Base-by-base conservation (phyloP, 179 eudicot species). In the Monotropa hypopitys region DNA sequence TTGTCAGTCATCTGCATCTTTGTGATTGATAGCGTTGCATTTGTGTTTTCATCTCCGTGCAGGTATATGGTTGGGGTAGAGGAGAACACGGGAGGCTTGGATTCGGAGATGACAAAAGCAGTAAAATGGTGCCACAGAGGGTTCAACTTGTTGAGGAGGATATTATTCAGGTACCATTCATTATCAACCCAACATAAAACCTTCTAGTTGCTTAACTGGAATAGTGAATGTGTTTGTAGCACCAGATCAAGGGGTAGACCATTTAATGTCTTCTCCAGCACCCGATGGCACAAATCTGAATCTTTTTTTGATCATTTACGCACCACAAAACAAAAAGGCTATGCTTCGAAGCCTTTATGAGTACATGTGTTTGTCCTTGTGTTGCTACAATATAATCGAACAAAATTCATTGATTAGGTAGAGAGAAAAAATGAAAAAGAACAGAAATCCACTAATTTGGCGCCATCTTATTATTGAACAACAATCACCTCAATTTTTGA, bases 61-160 rank as follows among this genome's bases (percentile, higher is more conserved):
- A 95, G 99, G 99, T 95, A 45, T 95, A 88, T 81, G 93, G 97
- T 30, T 95, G 99, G 99, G 99, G 99, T 65, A 90, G 99, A 88
- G 99, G 99, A 72, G 99, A 95, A 74, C 99, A 95, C 73, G 99
- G 99, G 66, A 89, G 99, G 78, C 93, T 95, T 71, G 99, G 99
- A 75, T 95, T 92, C 82, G 99, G 99, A 56, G 99, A 95, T 84
- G 99, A 95, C 83, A 95, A 95, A 85, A 95, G 97, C 86, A 95
- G 99, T 87, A 95, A 95, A 82, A 95, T 95, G 99, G 88, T 91
- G 62, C 97, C 99, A 28, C 99, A 95, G 75, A 90, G 84, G 79
- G 97, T 95, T 76, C 97, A 88, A 72, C 97, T 92, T 21, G 97
- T 80, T 7, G 97, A 84, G 68, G 91, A 95, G 81, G 88, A 91